A percentile compares a stretch with the other conserved stretches of the same genome.
These are phyloP conservation scores for Sporormia fimetaria DNA, from an alignment of 495 filamentous ascomycete genomes.

Conservation along the genomic window DNA sequence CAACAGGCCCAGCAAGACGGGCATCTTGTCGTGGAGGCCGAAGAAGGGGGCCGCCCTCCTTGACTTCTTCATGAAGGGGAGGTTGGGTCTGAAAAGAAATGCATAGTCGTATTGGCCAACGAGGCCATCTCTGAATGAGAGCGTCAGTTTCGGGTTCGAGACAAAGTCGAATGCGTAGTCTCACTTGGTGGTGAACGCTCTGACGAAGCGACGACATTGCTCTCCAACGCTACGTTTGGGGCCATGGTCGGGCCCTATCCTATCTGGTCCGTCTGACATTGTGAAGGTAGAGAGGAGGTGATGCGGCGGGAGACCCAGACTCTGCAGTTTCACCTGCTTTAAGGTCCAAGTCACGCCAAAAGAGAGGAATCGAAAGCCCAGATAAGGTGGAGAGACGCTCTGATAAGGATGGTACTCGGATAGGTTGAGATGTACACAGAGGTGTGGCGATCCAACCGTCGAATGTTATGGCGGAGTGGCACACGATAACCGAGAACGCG, in stretches of 20 bases:
- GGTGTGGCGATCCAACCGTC: no score
- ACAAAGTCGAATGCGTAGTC: background rate
- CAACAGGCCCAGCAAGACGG: conserved; percentile 62
- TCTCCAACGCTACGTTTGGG: conserved; percentile 21
- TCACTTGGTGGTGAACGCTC: conserved; percentile 30
- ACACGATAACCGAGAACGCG: no score
- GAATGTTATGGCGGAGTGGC: no score
- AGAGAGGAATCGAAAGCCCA: no score
- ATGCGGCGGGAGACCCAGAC: no score
- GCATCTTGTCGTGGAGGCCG: conserved; percentile 73
- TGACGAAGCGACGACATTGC: conserved; percentile 19
- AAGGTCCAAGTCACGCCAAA: no score
- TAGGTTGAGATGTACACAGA: no score
- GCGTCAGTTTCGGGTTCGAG: conserved; percentile 1
- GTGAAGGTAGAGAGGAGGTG: no score
- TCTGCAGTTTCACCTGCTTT: no score
- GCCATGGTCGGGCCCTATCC: conserved; percentile 24
- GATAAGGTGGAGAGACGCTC: no score
- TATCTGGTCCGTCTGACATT: conserved; percentile 29
- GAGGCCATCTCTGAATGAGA: conserved; percentile 49
- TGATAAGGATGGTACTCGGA: no score
- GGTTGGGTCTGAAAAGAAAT: conserved; percentile 62
- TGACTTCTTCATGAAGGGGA: conserved; percentile 68
- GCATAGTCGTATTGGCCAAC: conserved; percentile 81
- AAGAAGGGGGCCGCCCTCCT: conserved; percentile 67